Percentiles rank a stretch among this genome's conserved stretches.
phyloP scores from a whole-genome alignment of 495 filamentous ascomycete genomes.

The Aspergillus incahuasiensis region DNA sequence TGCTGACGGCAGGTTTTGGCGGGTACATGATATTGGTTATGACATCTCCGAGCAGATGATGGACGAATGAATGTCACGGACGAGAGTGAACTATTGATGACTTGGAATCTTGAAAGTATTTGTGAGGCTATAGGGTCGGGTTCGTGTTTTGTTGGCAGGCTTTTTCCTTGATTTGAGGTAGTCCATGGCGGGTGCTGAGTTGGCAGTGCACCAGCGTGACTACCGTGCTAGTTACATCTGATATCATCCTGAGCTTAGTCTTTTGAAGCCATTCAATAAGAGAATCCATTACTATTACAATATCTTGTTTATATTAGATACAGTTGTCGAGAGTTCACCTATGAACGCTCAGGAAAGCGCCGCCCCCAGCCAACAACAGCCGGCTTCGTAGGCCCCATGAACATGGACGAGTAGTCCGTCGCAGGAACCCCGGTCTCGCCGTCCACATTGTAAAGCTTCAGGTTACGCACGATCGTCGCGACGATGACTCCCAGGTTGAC shows the following conservation, averaged over 20 bases:
- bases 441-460: slow-evolving; percentile 69
- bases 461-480: slow-evolving; percentile 69
- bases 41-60: neutral
- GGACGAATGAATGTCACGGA: neutral
- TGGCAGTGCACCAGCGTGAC: neutral
- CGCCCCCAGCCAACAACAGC: slow-evolving; percentile 64
- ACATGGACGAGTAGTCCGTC: slow-evolving; percentile 72
- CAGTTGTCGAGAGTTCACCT: neutral
- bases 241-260: neutral
- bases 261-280: neutral
- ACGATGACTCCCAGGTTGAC: slow-evolving; percentile 83
- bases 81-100: neutral
- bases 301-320: neutral
- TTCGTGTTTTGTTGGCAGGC: no score
- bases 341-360: slow-evolving; percentile 28
- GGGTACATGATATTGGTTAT: neutral
- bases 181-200: neutral
- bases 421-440: slow-evolving; percentile 63
- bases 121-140: no score
- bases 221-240: neutral
- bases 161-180: no score
- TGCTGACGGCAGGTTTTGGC: neutral
- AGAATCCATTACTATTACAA: neutral
- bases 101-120: neutral
- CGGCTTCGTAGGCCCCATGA: slow-evolving; percentile 56